Conservation (phyloP, 257 asterid species). For the Solanum tacnaense region DNA sequence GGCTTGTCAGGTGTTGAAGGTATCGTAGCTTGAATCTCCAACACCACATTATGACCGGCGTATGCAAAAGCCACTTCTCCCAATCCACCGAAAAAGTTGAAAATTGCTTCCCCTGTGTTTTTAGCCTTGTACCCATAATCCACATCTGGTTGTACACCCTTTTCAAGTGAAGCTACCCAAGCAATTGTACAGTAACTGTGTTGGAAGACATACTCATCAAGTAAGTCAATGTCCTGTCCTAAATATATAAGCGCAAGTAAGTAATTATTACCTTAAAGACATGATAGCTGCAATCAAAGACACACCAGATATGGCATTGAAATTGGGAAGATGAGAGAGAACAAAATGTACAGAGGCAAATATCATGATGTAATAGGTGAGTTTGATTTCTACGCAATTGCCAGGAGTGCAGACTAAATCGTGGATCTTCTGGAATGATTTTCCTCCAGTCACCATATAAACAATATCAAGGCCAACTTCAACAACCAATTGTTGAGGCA, state of each 20-base stretch:
- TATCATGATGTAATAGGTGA: slow-evolving; percentile 36
- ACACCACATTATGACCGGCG: slow-evolving; percentile 91
- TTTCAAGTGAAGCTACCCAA: slow-evolving; percentile 33
- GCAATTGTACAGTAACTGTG: slow-evolving; percentile 40
- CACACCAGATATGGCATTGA: slow-evolving; percentile 37
- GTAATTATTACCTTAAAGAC: slow-evolving; percentile 29
- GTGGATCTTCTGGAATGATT: slow-evolving; percentile 37
- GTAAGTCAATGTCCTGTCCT: not conserved
- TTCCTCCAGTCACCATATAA: slow-evolving; percentile 51
- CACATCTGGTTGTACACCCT: slow-evolving; percentile 31
- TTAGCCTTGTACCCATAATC: slow-evolving; percentile 48
- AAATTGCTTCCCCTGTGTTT: slow-evolving; percentile 41
- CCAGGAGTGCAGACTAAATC: slow-evolving; percentile 9
- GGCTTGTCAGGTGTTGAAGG: slow-evolving; percentile 96
- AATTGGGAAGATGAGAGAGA: slow-evolving; percentile 45
- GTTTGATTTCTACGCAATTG: slow-evolving; percentile 18
- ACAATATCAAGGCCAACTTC: slow-evolving; percentile 45
- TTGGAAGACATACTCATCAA: not conserved
- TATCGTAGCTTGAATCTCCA: slow-evolving; percentile 92
- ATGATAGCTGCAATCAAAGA: slow-evolving; percentile 50
- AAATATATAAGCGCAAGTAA: not conserved
- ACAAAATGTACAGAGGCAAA: slow-evolving; percentile 36
- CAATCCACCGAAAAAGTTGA: slow-evolving; percentile 66
- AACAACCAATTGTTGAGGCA: slow-evolving; percentile 36
- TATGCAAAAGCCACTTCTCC: slow-evolving; percentile 95